phyloP scores from a whole-genome alignment of 169 alveolate genomes.

The Fabrea salina region DNA sequence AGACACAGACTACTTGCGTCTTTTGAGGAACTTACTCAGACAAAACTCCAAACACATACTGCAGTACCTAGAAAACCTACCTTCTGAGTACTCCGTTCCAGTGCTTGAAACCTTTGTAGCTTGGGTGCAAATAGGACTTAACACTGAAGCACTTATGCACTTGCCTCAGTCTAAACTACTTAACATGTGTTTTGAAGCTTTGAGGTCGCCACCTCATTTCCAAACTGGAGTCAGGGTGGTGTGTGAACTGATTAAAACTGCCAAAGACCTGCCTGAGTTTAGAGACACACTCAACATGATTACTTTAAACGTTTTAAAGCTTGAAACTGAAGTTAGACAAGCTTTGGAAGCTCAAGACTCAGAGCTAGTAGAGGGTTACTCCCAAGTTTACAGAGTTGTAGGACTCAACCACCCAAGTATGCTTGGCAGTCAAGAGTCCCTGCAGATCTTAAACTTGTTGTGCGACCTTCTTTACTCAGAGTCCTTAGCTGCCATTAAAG shows the following conservation, averaged over 20 bases:
- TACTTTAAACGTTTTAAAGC: too few species aligned
- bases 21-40: not conserved
- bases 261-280: not conserved
- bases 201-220: not conserved
- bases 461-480: not conserved
- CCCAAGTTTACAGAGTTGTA: not conserved
- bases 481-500: not conserved
- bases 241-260: not conserved
- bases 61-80: not conserved
- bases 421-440: not conserved
- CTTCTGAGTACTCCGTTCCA: not conserved
- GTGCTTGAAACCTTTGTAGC: slow-evolving; percentile 27
- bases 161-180: not conserved
- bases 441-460: not conserved
- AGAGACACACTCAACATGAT: not conserved
- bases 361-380: not conserved
- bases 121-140: slow-evolving; percentile 27
- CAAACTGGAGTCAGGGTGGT: not conserved
- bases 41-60: not conserved
- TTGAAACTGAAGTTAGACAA: too few species aligned
- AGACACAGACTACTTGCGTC: not conserved
- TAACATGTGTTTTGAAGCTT: not conserved
- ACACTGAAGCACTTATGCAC: not conserved
- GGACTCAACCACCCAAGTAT: not conserved
- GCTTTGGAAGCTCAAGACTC: not conserved